Base-by-base conservation (phyloP, 2,329 filamentous ascomycete species). In the Onygena corvina region DNA sequence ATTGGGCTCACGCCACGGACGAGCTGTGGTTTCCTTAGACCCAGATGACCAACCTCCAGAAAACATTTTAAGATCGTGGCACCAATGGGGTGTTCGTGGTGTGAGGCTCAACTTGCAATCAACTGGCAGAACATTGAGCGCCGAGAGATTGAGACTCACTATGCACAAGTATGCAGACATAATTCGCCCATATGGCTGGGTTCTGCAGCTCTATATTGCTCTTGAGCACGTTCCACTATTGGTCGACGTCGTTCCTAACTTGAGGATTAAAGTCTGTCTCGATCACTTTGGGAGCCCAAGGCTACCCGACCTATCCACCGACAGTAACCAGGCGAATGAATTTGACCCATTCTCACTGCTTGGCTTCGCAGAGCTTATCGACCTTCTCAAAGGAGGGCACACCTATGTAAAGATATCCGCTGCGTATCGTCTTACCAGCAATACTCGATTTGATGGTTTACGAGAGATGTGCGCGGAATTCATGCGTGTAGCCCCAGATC, bases 381-480 rank as follows among this genome's bases (percentile, higher is more conserved):
- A 65, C 3, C 59, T 81, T 4, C 63, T 77, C 27, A 60, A 66
- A 16, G 57, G 57, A 6, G 74, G 74, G 1, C 63, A 67, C 20
- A 75, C 74, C 1, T 81, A 72, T 58, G 68, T 79, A 49, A 81
- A 81, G 57, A 57, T 80, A 1, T 81, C 77, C 0, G 79, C 73
- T 0, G 71, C 76, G 0, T 81, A 81, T 60, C 70, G 77, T 4
- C 65, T 79, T 30, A 72, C 70, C 42, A 61, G 65, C 34, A 67
- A 73, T 47, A 60, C 63, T 4, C 57, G 69, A 18, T 66, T 73
- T 51, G 63, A 61, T 23, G 67, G 75, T 40, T 54, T 77, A 2
- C 69, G 74, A 47, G 67, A 67, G 1, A 61, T 81, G 33, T 71
- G 69, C 6, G 63, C 60, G 11, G 72, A 79, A 55, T 61, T 80